phyloP scores from a whole-genome alignment of 257 asterid species.

The Hygrophila difformis region DNA sequence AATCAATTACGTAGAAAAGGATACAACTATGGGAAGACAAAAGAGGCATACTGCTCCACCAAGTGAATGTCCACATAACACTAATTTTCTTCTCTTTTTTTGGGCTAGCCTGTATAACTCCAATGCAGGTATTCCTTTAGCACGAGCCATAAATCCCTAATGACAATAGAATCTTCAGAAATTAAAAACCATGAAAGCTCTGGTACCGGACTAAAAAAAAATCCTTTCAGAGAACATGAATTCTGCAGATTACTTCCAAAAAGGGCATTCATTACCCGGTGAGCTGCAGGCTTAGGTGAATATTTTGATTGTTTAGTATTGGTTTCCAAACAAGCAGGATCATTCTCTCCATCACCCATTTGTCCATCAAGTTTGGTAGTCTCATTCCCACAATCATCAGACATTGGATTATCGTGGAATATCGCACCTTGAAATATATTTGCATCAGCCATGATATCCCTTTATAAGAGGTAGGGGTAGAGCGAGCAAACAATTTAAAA shows the following conservation, averaged over 20 bases:
- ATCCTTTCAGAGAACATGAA: conserved; percentile 8
- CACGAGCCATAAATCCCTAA: conserved; percentile 99
- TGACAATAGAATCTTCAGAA: conserved; percentile 12
- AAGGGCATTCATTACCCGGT: conserved; percentile 49
- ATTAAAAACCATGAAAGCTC: conserved; percentile 8
- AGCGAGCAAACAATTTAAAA: conserved; percentile 45
- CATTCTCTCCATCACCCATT: conserved; percentile 37
- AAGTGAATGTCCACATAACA: conserved; percentile 91
- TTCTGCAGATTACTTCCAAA: conserved; percentile 6
- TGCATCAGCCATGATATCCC: conserved; percentile 99
- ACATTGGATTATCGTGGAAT: conserved; percentile 67
- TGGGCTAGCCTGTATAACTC: conserved; percentile 81
- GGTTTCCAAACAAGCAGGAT: conserved; percentile 30
- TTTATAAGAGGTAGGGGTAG: conserved; percentile 48
- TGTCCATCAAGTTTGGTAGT: conserved; percentile 28
- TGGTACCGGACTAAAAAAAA: not conserved
- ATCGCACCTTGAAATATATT: conserved; percentile 99
- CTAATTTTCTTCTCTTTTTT: conserved; percentile 70
- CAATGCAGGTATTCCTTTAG: conserved; percentile 96
- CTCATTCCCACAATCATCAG: conserved; percentile 37
- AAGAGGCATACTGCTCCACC: conserved; percentile 74
- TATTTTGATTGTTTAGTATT: conserved; percentile 43
- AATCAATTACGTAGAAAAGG: conserved; percentile 12
- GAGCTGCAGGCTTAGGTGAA: conserved; percentile 83
- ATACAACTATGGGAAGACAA: conserved; percentile 2